Evolutionary conservation across 352 stramenopile genomes (phyloP).

Genomic region (Pythium phragmitis): DNA sequence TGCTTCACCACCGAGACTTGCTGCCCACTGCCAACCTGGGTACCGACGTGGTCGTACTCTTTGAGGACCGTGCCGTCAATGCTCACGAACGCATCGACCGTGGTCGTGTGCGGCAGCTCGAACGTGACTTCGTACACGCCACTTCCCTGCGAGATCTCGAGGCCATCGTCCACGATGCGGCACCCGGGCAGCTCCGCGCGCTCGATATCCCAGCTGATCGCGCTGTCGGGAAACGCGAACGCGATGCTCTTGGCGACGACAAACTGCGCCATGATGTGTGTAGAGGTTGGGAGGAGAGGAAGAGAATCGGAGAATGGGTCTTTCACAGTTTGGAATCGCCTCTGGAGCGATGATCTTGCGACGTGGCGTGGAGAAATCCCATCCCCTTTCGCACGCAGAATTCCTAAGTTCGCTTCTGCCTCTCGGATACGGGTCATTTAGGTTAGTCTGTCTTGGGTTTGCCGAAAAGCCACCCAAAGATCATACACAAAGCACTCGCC

Average conservation of each 20-base stretch:
- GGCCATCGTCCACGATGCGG: constrained; percentile 8
- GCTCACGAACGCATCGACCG: constrained; percentile 14
- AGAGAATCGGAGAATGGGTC: not conserved
- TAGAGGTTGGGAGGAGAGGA: too few relatives aligned
- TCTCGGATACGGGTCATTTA: too few relatives aligned
- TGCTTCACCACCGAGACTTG: constrained; percentile 1
- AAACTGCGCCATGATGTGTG: constrained; percentile 6
- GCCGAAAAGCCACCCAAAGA: too few relatives aligned
- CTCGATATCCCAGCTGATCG: constrained; percentile 16
- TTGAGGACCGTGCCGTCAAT: constrained; percentile 22
- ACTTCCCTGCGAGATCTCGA: constrained; percentile 10
- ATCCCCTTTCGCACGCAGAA: too few relatives aligned
- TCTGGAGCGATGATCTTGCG: too few relatives aligned
- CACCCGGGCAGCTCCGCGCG: not conserved
- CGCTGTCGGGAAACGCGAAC: constrained; percentile 15
- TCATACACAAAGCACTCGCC: too few relatives aligned
- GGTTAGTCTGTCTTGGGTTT: too few relatives aligned
- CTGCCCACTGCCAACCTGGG: not conserved
- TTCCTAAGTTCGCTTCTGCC: too few relatives aligned
- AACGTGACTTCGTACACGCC: constrained; percentile 15
- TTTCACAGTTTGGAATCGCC: too few relatives aligned
- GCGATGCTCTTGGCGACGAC: constrained; percentile 18
- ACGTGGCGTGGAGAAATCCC: too few relatives aligned
- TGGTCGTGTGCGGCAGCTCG: constrained; percentile 5
- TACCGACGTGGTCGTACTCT: constrained; percentile 5